Percentiles rank a stretch among this genome's conserved stretches.
These are phyloP conservation scores for Aspergillus bombycis DNA, from an alignment of 2,329 filamentous ascomycete species.

Conservation along the genomic window DNA sequence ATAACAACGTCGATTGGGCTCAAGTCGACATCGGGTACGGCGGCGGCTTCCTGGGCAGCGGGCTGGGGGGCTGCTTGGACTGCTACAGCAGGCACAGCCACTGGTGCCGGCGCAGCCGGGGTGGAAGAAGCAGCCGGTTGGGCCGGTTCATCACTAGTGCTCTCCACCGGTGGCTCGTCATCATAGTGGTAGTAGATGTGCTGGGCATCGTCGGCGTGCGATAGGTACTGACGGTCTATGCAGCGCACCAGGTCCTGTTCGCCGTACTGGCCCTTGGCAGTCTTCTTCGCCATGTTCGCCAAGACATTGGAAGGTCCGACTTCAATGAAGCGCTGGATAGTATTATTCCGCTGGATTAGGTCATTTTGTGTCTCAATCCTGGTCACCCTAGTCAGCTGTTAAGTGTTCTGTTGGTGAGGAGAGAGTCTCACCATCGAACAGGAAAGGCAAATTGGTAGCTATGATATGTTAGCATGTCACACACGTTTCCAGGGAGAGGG, in stretches of 20 bases:
- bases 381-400: not conserved
- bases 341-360: not conserved
- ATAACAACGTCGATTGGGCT: constrained; percentile 85
- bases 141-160: not conserved
- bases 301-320: not conserved
- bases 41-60: constrained; percentile 59
- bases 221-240: not conserved
- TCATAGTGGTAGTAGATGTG: not conserved
- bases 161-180: not conserved
- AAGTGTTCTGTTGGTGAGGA: not conserved
- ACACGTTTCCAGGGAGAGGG: not conserved
- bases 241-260: not conserved
- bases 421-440: not conserved
- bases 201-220: not conserved
- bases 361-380: not conserved
- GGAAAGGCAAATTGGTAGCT: not conserved
- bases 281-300: not conserved
- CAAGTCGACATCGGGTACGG: constrained; percentile 80
- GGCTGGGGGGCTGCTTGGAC: constrained; percentile 30
- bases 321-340: not conserved
- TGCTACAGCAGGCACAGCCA: not conserved
- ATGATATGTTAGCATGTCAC: not conserved
- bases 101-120: too few relatives aligned
- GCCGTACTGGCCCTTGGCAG: not conserved
- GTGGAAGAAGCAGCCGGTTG: not conserved